Evolutionary conservation across 192 early-diverging fungal species (phyloP).

Genomic region (Phycomyces blakesleeanus): DNA sequence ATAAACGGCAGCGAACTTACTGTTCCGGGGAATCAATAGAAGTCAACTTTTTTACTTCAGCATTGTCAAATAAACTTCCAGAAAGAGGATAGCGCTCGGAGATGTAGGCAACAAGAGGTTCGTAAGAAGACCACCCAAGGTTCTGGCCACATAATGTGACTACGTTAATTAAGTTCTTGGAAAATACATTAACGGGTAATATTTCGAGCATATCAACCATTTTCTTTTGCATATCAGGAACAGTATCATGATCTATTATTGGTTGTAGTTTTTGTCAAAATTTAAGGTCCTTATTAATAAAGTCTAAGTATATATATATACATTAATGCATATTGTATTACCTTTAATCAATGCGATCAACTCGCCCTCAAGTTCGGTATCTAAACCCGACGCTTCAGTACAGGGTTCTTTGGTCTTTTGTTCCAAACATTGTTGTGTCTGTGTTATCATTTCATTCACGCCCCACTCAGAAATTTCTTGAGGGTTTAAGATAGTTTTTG

Average conservation of each 20-base stretch:
- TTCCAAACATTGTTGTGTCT: constrained; percentile 9
- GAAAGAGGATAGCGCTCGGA: constrained; percentile 36
- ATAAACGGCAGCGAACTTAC: constrained; percentile 3
- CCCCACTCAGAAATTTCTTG: not conserved
- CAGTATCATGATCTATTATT: no score
- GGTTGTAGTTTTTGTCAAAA: no score
- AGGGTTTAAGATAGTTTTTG: not conserved
- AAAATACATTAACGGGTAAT: constrained; percentile 18
- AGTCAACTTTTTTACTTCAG: not conserved
- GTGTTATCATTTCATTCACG: constrained; percentile 9
- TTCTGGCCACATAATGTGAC: constrained; percentile 9
- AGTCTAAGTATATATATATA: not conserved
- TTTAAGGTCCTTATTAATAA: no score
- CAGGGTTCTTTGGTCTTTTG: not conserved
- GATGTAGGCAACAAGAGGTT: constrained; percentile 41
- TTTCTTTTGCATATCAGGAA: not conserved
- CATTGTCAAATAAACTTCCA: constrained; percentile 35
- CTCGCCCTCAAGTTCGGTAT: not conserved
- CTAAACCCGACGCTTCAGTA: not conserved
- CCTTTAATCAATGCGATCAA: constrained; percentile 10
- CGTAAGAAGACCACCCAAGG: constrained; percentile 10
- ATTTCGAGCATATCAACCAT: constrained; percentile 9
- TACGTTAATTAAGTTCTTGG: constrained; percentile 26
- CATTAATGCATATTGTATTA: not conserved
- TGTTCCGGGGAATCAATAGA: constrained; percentile 8